Conservation (phyloP, 2,329 filamentous ascomycete species). For the Hymenoscyphus linearis region DNA sequence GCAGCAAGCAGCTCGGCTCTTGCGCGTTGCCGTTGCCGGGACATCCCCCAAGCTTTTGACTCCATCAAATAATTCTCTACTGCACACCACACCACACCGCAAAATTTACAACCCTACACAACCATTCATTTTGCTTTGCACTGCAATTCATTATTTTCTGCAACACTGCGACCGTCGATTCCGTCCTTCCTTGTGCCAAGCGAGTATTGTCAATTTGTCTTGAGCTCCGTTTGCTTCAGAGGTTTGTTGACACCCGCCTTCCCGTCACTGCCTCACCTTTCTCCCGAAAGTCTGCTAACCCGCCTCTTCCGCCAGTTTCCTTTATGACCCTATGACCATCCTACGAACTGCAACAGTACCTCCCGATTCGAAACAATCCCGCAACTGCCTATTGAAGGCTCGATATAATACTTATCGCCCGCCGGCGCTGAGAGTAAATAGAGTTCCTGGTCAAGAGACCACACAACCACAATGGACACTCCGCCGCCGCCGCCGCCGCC, state of each 20-base stretch:
- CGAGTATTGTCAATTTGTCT: background rate
- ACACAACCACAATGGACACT: conserved; percentile 33
- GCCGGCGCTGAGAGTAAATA: conserved; percentile 2
- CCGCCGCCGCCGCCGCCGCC: conserved; percentile 76
- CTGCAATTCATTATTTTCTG: background rate
- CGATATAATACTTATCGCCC: background rate
- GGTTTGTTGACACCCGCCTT: conserved; percentile 12
- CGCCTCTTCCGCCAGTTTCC: conserved; percentile 11
- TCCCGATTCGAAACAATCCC: conserved; percentile 3
- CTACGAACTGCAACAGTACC: conserved; percentile 22
- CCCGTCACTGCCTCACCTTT: background rate
- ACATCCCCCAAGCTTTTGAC: background rate
- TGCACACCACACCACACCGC: background rate
- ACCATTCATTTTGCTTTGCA: background rate
- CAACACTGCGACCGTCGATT: background rate
- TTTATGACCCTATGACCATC: conserved; percentile 23
- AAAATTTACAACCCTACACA: background rate
- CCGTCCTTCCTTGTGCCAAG: background rate
- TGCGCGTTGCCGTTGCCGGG: background rate
- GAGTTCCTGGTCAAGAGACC: conserved; percentile 12
- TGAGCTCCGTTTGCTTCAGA: conserved; percentile 11
- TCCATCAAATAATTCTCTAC: background rate
- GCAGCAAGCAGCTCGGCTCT: background rate
- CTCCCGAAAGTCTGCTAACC: conserved; percentile 7
- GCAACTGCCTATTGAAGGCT: background rate